A percentile compares a stretch with the other conserved stretches of the same genome.
These are phyloP conservation scores for Kandelia obovata DNA, from an alignment of 345 rosid genomes.

Conservation along the genomic window DNA sequence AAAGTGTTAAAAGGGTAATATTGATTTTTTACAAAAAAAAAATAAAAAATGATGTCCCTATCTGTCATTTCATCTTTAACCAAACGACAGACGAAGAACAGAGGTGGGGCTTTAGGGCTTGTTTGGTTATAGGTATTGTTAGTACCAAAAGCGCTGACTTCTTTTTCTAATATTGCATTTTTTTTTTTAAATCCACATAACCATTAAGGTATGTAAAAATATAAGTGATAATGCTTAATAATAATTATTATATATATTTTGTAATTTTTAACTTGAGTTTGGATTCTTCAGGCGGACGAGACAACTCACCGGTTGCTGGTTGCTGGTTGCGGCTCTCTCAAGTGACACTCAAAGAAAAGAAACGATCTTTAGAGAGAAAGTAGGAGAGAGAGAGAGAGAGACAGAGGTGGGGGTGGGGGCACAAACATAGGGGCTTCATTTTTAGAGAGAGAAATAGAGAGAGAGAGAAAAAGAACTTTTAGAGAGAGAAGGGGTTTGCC, in stretches of 20 bases:
- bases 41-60: neutral
- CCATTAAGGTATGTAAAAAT: neutral
- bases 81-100: neutral
- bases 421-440: neutral
- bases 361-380: slow-evolving; percentile 21
- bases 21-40: neutral
- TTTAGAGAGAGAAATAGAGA: slow-evolving; percentile 19
- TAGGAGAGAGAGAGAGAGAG: neutral
- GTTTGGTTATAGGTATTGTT: neutral
- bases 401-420: neutral
- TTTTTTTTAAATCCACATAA: neutral
- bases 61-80: slow-evolving; percentile 4
- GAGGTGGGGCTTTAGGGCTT: neutral
- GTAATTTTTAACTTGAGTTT: slow-evolving; percentile 6
- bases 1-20: neutral
- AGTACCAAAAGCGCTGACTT: neutral
- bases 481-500: slow-evolving; percentile 10
- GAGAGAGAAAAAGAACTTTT: neutral
- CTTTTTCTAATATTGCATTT: neutral
- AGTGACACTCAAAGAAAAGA: slow-evolving; percentile 26
- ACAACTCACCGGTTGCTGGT: slow-evolving; percentile 49
- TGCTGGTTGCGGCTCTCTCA: slow-evolving; percentile 55
- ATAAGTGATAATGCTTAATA: slow-evolving; percentile 2
- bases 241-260: neutral
- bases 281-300: slow-evolving; percentile 34